Percentiles rank a stretch among this genome's conserved stretches.
Evolutionary conservation across 352 stramenopile species (phyloP).

Genomic region (Thraustochytrium aureum): DNA sequence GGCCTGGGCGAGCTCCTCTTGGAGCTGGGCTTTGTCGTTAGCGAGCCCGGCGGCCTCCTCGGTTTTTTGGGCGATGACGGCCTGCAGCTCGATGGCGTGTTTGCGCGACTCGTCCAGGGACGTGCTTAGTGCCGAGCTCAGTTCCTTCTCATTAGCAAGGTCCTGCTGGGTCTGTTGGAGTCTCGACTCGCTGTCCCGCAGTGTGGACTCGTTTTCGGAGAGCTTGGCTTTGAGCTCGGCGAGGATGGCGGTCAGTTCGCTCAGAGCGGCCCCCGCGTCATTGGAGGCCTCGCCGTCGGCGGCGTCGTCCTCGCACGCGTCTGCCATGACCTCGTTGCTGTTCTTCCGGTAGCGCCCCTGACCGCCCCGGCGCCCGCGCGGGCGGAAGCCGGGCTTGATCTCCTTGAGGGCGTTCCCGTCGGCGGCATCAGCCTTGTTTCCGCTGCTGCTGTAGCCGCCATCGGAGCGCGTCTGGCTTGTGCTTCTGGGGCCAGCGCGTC

Average conservation of each 20-base stretch:
- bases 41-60: not conserved
- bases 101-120: not conserved
- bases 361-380: no score
- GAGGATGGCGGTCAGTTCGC: not conserved
- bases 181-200: no score
- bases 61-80: not conserved
- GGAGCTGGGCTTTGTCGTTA: not conserved
- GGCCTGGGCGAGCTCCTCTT: not conserved
- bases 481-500: no score
- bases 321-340: not conserved
- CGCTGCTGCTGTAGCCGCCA: not conserved
- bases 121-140: not conserved
- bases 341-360: no score
- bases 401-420: not conserved
- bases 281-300: not conserved
- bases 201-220: not conserved
- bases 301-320: not conserved
- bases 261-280: not conserved
- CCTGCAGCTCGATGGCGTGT: not conserved
- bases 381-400: no score
- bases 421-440: not conserved
- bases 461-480: not conserved
- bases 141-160: not conserved
- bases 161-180: not conserved
- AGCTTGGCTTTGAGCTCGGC: slow-evolving; percentile 10